Base-by-base conservation (phyloP, 2,329 filamentous ascomycete genomes). In the Pyrenophora tritici-repentis region DNA sequence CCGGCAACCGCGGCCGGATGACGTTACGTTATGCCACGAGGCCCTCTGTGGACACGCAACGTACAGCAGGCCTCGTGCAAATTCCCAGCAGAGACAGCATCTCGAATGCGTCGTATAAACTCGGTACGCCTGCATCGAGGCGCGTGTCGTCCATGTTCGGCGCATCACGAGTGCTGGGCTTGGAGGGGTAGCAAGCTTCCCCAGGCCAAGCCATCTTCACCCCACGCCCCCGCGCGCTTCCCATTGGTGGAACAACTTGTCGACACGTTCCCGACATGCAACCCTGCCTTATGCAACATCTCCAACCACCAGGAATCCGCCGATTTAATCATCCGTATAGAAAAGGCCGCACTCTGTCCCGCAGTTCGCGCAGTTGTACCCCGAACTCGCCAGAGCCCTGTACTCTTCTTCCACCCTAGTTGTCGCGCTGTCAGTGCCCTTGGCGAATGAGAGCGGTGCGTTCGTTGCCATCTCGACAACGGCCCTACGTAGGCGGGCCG, bases 261-360 rank as follows among this genome's bases (percentile, higher is more conserved):
- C 20, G 40, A 36, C 32, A 47, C 58, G 35, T 42, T 53, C 63
- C 59, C 52, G 48, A 62, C 64, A 56, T 62, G 58, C 50, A 51
- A 57, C 63, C 62, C 63, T 64, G 56, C 59, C 52, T 47, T 46
- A 48, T 39, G 49, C 47, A 43, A 56, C 52, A 56, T 53, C 47
- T 50, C 55, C 49, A 57, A 53, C 65, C 57, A 55, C 47, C 54
- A 55, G 50, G 56, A 46, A 41, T 46, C 50, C 55, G 61, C 66
- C 63, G 40, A 55, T 61, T 73, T 73, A 73, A 70, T 73, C 70
- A 72, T 64, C 56, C 58, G 55, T 39, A 49, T 64, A 55, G 52
- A 65, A 68, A 70, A 68, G 65, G 57, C 69, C 63, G 63, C 63
- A 66, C 54, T 50, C 52, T 52, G 58, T 65, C 59, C 68, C 68